These are phyloP conservation scores for Diaporthe batatas DNA, from an alignment of 2,329 filamentous ascomycete genomes.

Conservation along the genomic window DNA sequence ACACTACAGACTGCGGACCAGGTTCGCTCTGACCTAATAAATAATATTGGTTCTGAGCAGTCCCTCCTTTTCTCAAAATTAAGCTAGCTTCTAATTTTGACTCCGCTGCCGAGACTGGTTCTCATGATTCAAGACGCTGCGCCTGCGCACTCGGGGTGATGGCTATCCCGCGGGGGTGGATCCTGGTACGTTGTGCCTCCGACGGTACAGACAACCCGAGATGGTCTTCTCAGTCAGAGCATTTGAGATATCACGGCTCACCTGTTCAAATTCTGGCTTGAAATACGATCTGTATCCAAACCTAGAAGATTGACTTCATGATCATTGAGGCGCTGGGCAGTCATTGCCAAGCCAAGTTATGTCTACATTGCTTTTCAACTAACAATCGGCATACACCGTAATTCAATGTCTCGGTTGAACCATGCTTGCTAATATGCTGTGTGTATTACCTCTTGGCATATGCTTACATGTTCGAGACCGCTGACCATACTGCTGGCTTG, in stretches of 20 bases:
- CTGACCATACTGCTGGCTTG: background rate
- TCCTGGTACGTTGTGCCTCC: background rate
- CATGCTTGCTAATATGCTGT: background rate
- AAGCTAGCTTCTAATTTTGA: constrained; percentile 14
- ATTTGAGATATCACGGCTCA: background rate
- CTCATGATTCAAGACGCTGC: constrained; percentile 26
- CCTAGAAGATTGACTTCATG: background rate
- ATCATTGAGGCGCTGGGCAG: background rate
- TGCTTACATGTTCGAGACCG: background rate
- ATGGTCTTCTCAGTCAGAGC: background rate
- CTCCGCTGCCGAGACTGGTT: constrained; percentile 18
- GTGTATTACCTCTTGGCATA: background rate
- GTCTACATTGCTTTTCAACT: background rate
- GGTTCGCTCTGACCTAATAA: background rate
- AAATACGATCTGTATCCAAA: background rate
- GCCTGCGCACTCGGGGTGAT: background rate
- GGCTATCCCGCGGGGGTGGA: background rate
- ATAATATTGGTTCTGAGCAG: background rate
- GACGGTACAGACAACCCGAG: background rate
- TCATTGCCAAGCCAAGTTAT: constrained; percentile 1
- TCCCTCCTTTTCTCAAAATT: background rate
- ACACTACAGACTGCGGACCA: background rate
- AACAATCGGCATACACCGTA: background rate
- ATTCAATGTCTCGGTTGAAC: background rate
- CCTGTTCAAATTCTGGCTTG: background rate